phyloP scores from a whole-genome alignment of 2,329 filamentous ascomycete species.

The Tolypocladium inflatum region DNA sequence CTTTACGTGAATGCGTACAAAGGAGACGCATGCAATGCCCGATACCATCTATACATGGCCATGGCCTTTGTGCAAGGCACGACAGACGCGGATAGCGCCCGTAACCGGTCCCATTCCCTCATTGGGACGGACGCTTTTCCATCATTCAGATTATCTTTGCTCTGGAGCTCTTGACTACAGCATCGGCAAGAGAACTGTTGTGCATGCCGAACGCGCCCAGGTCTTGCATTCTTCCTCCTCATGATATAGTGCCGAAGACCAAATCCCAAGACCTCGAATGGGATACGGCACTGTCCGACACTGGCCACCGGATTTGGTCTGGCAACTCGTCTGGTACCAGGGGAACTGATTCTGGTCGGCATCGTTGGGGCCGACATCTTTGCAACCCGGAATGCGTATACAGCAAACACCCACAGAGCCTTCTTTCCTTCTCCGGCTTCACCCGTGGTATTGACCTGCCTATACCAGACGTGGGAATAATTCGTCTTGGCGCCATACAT shows the following conservation, averaged over 20 bases:
- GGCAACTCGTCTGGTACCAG: neutral
- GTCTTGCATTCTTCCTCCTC: neutral
- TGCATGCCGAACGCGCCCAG: neutral
- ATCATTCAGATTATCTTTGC: neutral
- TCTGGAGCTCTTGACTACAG: neutral
- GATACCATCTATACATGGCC: neutral
- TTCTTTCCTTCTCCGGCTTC: neutral
- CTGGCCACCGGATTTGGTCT: neutral
- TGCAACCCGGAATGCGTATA: neutral
- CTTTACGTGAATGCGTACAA: slow-evolving; percentile 3
- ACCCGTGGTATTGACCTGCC: neutral
- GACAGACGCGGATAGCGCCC: too few species aligned
- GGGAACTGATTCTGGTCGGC: neutral
- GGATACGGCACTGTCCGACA: neutral
- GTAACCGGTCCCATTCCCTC: too few species aligned
- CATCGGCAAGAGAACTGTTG: neutral
- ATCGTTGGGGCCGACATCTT: neutral
- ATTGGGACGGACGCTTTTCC: neutral
- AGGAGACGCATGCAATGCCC: neutral
- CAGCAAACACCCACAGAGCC: neutral
- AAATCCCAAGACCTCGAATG: neutral
- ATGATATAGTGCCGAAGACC: neutral
- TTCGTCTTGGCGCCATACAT: neutral
- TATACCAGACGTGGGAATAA: neutral
- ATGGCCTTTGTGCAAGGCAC: neutral